Evolutionary conservation across 306 rosid genomes (phyloP).

Genomic region (Prunus campanulata): DNA sequence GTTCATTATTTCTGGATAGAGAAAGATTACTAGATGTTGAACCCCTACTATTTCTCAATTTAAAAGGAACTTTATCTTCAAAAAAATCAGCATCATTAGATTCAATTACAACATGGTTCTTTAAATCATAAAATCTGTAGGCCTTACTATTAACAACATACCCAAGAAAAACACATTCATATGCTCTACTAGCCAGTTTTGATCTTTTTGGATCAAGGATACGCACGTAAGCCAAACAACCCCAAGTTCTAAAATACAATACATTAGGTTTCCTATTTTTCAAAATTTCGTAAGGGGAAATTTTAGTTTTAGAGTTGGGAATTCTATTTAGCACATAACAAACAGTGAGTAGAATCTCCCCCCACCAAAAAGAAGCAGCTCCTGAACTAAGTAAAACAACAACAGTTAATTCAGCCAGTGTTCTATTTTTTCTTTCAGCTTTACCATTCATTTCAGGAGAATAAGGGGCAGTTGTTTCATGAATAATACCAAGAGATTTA

Average conservation of each 20-base stretch:
- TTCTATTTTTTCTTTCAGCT: conserved; percentile 6
- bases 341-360: neutral
- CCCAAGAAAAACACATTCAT: neutral
- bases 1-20: no score
- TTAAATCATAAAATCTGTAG: no score
- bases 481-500: neutral
- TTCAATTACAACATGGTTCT: no score
- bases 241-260: neutral
- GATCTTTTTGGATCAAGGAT: neutral
- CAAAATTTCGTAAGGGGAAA: neutral
- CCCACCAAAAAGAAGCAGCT: neutral
- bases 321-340: neutral
- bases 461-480: neutral
- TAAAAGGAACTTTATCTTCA: no score
- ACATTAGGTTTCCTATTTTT: conserved; percentile 9
- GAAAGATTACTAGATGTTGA: no score
- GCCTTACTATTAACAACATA: no score
- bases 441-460: neutral
- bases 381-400: neutral
- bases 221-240: neutral
- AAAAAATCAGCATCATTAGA: no score
- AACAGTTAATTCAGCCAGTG: neutral
- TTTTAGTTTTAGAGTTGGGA: neutral
- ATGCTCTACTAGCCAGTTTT: neutral
- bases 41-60: no score